Evolutionary conservation across 2,329 filamentous ascomycete genomes (phyloP).

Genomic region (Beauveria brongniartii): DNA sequence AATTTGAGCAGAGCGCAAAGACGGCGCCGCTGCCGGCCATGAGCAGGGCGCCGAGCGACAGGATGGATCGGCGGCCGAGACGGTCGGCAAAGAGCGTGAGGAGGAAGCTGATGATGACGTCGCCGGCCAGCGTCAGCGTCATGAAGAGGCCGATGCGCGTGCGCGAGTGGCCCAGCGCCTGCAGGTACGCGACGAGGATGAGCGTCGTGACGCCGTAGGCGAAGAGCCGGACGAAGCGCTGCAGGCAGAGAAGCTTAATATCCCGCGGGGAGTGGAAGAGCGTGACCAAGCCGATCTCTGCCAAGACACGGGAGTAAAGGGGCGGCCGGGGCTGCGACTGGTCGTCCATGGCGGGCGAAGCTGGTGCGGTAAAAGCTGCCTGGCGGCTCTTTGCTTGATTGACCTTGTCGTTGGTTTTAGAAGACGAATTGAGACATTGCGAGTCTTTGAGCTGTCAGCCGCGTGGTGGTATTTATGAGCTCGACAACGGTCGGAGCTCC

Average conservation of each 20-base stretch:
- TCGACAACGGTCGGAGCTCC: neutral
- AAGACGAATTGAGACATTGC: neutral
- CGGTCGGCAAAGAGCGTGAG: slow-evolving; percentile 52
- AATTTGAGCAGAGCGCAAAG: slow-evolving; percentile 45
- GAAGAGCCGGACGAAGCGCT: slow-evolving; percentile 54
- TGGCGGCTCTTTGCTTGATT: too few relatives aligned
- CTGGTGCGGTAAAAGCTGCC: too few relatives aligned
- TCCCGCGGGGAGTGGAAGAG: slow-evolving; percentile 26
- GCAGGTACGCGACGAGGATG: slow-evolving; percentile 49
- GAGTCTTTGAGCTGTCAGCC: neutral
- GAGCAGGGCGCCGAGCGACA: slow-evolving; percentile 44
- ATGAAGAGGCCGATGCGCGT: slow-evolving; percentile 54
- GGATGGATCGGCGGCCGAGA: slow-evolving; percentile 44
- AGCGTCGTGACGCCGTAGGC: slow-evolving; percentile 54
- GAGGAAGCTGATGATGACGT: slow-evolving; percentile 49
- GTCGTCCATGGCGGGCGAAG: neutral
- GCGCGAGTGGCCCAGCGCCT: slow-evolving; percentile 40
- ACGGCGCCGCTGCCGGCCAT: slow-evolving; percentile 49
- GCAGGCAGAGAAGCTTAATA: slow-evolving; percentile 48
- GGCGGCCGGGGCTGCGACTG: neutral
- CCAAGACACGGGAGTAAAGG: neutral
- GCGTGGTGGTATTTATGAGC: neutral
- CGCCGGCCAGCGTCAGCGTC: slow-evolving; percentile 54
- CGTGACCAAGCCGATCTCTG: slow-evolving; percentile 1
- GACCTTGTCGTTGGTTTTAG: neutral